phyloP scores from a whole-genome alignment of 768 basidiomycete genomes.

The Phylloporus rhodoxanthus region DNA sequence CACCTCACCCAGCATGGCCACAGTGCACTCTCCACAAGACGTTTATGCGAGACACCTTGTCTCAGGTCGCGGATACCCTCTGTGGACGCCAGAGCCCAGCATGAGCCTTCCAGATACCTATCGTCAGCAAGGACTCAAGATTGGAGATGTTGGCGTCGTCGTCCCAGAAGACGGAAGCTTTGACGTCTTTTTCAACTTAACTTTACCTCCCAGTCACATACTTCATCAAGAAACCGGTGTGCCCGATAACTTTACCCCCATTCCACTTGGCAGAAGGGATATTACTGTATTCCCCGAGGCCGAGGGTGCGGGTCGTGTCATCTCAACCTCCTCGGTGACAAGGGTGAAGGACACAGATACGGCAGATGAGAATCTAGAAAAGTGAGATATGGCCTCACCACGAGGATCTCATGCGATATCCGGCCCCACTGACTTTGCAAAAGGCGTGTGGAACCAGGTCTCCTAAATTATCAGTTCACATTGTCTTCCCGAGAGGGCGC shows the following conservation, averaged over 20 bases:
- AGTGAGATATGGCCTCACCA: neutral
- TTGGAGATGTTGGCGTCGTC: constrained; percentile 35
- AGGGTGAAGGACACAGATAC: neutral
- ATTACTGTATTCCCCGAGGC: constrained; percentile 5
- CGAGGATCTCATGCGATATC: neutral
- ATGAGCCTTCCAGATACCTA: constrained; percentile 21
- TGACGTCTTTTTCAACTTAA: constrained; percentile 34
- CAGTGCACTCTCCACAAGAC: constrained; percentile 6
- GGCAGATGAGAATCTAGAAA: neutral
- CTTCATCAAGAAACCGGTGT: constrained; percentile 12
- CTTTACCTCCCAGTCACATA: constrained; percentile 24
- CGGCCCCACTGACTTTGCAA: neutral
- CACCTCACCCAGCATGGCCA: neutral
- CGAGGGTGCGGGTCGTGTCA: constrained; percentile 8
- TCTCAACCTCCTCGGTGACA: constrained; percentile 10
- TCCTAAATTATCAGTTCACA: constrained; percentile 9
- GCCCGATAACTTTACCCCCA: constrained; percentile 22
- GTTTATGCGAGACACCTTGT: constrained; percentile 15
- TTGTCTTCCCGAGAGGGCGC: constrained; percentile 26
- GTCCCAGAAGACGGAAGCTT: constrained; percentile 30
- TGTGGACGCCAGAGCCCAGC: constrained; percentile 31
- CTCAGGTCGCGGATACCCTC: constrained; percentile 25
- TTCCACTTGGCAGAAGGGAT: constrained; percentile 13
- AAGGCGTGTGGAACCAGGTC: neutral
- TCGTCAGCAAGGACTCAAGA: constrained; percentile 22